Conservation (phyloP, 352 stramenopile genomes). For the Pythium myriotylum region DNA sequence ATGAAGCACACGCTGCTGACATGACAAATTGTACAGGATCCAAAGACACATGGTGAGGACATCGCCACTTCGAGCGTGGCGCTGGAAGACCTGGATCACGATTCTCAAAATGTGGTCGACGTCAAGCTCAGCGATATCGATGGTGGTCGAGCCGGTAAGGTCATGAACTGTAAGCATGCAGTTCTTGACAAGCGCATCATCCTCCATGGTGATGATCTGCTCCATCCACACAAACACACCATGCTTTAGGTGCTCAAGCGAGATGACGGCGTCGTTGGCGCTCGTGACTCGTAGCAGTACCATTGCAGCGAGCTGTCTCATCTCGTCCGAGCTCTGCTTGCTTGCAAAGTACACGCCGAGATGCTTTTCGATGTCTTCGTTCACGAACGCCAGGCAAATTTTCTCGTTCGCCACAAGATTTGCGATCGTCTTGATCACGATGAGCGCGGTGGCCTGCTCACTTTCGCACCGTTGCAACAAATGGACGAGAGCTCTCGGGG, state of each 20-base stretch:
- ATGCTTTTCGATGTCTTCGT: conserved; percentile 70
- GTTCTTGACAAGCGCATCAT: conserved; percentile 71
- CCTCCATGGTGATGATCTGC: conserved; percentile 78
- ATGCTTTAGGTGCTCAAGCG: conserved; percentile 57
- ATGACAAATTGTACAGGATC: conserved; percentile 80
- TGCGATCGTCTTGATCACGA: conserved; percentile 73
- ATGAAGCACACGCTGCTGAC: conserved; percentile 44
- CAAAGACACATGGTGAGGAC: conserved; percentile 69
- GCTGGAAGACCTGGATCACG: conserved; percentile 60
- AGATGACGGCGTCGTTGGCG: conserved; percentile 70
- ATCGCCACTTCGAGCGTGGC: conserved; percentile 47
- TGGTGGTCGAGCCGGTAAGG: conserved; percentile 57
- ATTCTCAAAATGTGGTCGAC: conserved; percentile 69
- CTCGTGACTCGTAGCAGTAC: conserved; percentile 71
- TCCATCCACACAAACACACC: conserved; percentile 80
- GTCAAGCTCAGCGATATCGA: conserved; percentile 58
- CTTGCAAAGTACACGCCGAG: conserved; percentile 58
- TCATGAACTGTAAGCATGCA: conserved; percentile 80
- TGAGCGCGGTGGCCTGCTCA: conserved; percentile 44
- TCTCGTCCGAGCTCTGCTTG: conserved; percentile 43
- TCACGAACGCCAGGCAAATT: conserved; percentile 69
- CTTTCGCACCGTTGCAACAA: conserved; percentile 46
- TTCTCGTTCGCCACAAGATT: conserved; percentile 82
- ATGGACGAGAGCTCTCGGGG: conserved; percentile 60
- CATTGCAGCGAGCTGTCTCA: conserved; percentile 73